Evolutionary conservation across 257 asterid genomes (phyloP).

Genomic region (Eucommia ulmoides): DNA sequence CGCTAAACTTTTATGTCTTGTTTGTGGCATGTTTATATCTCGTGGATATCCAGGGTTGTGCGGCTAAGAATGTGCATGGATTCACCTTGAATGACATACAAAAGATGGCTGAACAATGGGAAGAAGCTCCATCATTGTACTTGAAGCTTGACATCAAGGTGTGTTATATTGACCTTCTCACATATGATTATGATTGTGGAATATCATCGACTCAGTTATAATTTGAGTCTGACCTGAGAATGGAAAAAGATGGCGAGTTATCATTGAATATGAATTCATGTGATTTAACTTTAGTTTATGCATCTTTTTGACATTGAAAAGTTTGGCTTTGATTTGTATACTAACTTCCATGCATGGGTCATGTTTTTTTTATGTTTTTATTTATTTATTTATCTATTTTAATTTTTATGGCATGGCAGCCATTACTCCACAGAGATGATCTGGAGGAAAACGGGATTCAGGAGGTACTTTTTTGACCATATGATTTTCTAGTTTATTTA

Average conservation of each 20-base stretch:
- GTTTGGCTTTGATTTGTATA: too few relatives aligned
- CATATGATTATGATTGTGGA: too few relatives aligned
- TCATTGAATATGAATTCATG: too few relatives aligned
- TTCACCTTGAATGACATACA: constrained; percentile 56
- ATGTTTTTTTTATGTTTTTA: background rate
- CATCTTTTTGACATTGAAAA: background rate
- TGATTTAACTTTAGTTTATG: too few relatives aligned
- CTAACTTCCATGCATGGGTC: too few relatives aligned
- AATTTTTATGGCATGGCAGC: constrained; percentile 37
- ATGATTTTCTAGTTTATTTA: constrained; percentile 3
- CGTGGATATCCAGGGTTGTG: constrained; percentile 70
- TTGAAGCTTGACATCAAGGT: constrained; percentile 83
- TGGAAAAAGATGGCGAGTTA: constrained; percentile 6
- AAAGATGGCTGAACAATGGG: constrained; percentile 87
- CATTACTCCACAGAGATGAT: constrained; percentile 77
- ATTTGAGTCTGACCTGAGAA: too few relatives aligned
- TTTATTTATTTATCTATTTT: constrained; percentile 10
- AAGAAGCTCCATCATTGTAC: constrained; percentile 79
- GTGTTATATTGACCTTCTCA: too few relatives aligned
- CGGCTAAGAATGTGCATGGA: constrained; percentile 95
- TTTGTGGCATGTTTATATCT: background rate
- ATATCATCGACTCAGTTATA: too few relatives aligned
- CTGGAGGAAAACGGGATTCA: constrained; percentile 69
- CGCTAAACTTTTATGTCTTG: background rate
- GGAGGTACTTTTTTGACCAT: constrained; percentile 58